Evolutionary conservation across 352 stramenopile species (phyloP), one percentile per base, ranked within the genome.

Genomic region (Pythium graminicola): DNA sequence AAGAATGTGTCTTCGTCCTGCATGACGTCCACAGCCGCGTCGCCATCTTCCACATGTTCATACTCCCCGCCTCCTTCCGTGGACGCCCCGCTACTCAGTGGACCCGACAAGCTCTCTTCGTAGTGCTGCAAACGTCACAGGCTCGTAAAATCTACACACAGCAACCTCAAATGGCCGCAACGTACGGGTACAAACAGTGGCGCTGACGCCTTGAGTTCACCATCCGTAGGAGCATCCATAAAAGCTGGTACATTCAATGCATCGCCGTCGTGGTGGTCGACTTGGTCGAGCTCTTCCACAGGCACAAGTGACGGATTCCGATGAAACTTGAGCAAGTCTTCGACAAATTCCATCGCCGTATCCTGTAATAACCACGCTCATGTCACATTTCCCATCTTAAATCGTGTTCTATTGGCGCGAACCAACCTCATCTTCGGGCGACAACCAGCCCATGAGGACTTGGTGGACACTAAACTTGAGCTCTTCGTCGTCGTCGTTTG

Each of bases 381-480:
- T 38, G 31, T 38, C 16, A 38, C 9, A 38, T 38, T n/a, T n/a
- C 31, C 31, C 31, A 38, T 38, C 31, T 14, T 16, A 38, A 38
- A 28, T n/a, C 10, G 20, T 10, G 41, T 32, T 6, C 41, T 16
- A 31, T 48, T 26, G 14, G n/a, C 13, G 19, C 17, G 7, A 17
- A 49, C 46, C 23, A 36, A 85, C 76, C 64, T 88, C 80, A 64
- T 90, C 75, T 51, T 90, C 80, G 7, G 74, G 73, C 10, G 76
- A 70, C 8, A 93, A 56, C 79, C 79, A 93, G 51, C 80, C 81
- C 79, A 90, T 90, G 58, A 93, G 70, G 59, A 93, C 74, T 49
- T 90, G 70, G 59, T 89, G 74, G 31, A 90, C 78, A 54, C 81
- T 85, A 65, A 78, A 77, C 54, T 74, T 80, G 50, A 79, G 69